Evolutionary conservation across 2,329 filamentous ascomycete species (phyloP).

Genomic region (Drechslerella dactyloides): DNA sequence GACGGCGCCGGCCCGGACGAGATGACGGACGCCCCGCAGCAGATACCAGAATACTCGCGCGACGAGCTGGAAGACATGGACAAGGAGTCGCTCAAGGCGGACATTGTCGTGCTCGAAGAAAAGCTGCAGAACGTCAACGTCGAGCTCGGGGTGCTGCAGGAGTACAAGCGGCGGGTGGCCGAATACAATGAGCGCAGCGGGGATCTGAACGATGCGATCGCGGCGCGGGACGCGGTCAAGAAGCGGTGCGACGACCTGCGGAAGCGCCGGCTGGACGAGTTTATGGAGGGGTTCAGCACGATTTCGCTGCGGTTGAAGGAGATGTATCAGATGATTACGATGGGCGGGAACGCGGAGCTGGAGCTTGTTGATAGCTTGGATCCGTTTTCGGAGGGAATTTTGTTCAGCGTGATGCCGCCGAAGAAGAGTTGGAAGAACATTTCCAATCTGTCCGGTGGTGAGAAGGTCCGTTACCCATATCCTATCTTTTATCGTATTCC

Average conservation of each 20-base stretch:
- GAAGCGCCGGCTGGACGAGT: constrained; percentile 86
- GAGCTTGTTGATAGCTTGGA: constrained; percentile 96
- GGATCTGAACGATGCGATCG: constrained; percentile 79
- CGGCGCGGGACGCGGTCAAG: constrained; percentile 83
- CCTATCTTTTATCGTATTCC: background rate
- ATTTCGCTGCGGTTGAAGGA: constrained; percentile 96
- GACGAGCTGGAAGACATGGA: constrained; percentile 72
- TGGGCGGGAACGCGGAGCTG: constrained; percentile 97
- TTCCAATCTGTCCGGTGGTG: constrained; percentile 89
- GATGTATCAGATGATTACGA: constrained; percentile 99
- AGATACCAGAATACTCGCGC: constrained; percentile 78
- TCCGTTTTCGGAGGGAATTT: constrained; percentile 93
- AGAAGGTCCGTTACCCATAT: constrained; percentile 66
- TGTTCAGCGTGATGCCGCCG: constrained; percentile 98
- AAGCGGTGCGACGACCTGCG: constrained; percentile 90
- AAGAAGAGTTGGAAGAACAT: constrained; percentile 99
- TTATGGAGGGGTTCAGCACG: constrained; percentile 95
- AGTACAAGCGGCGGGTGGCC: constrained; percentile 84
- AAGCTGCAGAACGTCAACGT: constrained; percentile 84
- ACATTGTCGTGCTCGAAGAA: constrained; percentile 70
- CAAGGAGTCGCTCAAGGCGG: constrained; percentile 67
- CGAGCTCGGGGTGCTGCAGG: constrained; percentile 84
- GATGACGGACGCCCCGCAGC: constrained; percentile 55
- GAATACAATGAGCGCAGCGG: constrained; percentile 81
- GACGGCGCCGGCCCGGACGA: constrained; percentile 47